Conservation (phyloP, 208 protist species). For the Leishmania amazonensis region DNA sequence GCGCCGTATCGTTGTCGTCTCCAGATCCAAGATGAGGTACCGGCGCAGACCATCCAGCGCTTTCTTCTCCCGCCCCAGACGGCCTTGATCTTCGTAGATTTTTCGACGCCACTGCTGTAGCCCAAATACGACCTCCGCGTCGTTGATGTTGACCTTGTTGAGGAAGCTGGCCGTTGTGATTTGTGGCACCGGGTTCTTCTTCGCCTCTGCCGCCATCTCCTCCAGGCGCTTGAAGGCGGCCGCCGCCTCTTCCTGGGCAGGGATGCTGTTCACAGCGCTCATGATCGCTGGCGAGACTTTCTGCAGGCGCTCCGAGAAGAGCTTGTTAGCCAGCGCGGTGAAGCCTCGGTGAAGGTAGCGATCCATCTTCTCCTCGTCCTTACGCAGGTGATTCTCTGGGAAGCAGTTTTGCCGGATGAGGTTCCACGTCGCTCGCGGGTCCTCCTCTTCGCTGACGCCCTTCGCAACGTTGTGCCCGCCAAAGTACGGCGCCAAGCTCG, state of each 20-base stretch:
- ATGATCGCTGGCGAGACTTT: conserved; percentile 79
- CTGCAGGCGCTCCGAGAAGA: conserved; percentile 87
- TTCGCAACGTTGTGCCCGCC: conserved; percentile 61
- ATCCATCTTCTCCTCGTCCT: conserved; percentile 73
- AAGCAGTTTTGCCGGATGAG: conserved; percentile 81
- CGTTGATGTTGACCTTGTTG: conserved; percentile 87
- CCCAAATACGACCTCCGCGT: conserved; percentile 88
- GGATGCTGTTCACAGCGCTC: conserved; percentile 78
- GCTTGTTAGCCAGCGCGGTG: conserved; percentile 84
- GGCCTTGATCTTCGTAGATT: conserved; percentile 83
- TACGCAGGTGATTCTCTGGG: conserved; percentile 52
- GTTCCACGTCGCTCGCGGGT: conserved; percentile 77
- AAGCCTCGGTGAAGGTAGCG: conserved; percentile 79
- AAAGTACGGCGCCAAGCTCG: conserved; percentile 77
- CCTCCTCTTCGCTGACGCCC: conserved; percentile 54
- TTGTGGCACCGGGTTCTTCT: conserved; percentile 66
- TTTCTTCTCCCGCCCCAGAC: conserved; percentile 76
- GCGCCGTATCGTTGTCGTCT: conserved; percentile 87
- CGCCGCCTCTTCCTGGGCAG: conserved; percentile 49
- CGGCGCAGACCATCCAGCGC: conserved; percentile 53
- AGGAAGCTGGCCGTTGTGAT: conserved; percentile 76
- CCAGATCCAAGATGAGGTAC: conserved; percentile 89
- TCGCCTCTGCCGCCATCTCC: conserved; percentile 43
- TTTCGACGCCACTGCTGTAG: conserved; percentile 88
- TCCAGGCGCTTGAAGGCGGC: conserved; percentile 38